These are phyloP conservation scores for Pisolithus thermaeus DNA, from an alignment of 1,284 basidiomycete genomes.

Conservation along the genomic window DNA sequence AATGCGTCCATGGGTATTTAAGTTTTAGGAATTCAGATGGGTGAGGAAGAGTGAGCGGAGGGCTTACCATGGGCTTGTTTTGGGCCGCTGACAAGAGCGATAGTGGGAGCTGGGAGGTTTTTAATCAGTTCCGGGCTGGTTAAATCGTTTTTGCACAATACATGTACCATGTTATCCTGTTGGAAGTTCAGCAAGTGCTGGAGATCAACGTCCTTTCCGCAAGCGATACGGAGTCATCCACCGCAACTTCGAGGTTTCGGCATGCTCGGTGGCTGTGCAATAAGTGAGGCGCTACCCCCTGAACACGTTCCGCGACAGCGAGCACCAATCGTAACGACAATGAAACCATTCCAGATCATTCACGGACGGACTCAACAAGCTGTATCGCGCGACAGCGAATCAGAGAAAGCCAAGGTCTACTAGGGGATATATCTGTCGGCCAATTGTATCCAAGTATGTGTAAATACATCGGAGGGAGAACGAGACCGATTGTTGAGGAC, in stretches of 20 bases:
- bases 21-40: background rate
- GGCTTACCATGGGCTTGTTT: slow-evolving; percentile 90
- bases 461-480: too few species aligned
- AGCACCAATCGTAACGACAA: too few species aligned
- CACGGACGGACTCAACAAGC: too few species aligned
- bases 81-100: slow-evolving; percentile 76
- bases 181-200: background rate
- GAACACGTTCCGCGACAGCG: too few species aligned
- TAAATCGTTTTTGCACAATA: background rate
- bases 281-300: background rate
- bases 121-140: slow-evolving; percentile 5
- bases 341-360: too few species aligned
- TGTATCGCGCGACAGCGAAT: too few species aligned
- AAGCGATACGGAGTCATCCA: background rate
- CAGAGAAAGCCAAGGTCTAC: too few species aligned
- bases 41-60: slow-evolving; percentile 4
- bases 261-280: slow-evolving; percentile 22
- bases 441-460: too few species aligned
- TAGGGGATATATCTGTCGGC: too few species aligned
- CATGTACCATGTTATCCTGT: background rate
- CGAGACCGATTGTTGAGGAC: too few species aligned
- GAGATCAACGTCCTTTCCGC: background rate
- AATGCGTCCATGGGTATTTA: slow-evolving; percentile 10
- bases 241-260: background rate
- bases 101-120: slow-evolving; percentile 48